Conservation (phyloP, 2,329 filamentous ascomycete genomes). For the Zymoseptoria tritici region DNA sequence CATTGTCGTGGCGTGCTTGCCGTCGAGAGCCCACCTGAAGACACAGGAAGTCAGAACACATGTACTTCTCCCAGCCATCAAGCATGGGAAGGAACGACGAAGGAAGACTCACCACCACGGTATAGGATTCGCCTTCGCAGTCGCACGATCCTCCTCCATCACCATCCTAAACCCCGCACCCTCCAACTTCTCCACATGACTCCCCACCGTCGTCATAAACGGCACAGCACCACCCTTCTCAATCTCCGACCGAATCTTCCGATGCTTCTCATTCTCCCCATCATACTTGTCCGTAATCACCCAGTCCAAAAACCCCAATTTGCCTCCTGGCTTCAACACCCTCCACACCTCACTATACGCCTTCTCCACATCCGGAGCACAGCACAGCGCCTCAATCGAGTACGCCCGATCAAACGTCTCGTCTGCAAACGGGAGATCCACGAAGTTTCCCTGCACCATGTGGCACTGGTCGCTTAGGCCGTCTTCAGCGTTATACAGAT, state of each 20-base stretch:
- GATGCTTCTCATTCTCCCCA: conserved; percentile 17
- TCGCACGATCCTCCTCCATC: conserved; percentile 24
- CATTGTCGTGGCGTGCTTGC: not conserved
- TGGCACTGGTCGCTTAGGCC: conserved; percentile 66
- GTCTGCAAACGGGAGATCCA: conserved; percentile 21
- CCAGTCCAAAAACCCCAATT: conserved; percentile 27
- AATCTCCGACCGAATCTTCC: conserved; percentile 21
- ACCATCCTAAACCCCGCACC: conserved; percentile 23
- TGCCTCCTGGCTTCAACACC: conserved; percentile 26
- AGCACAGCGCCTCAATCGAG: conserved; percentile 27
- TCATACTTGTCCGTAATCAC: conserved; percentile 27
- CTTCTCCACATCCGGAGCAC: conserved; percentile 21
- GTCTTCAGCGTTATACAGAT: conserved; percentile 66
- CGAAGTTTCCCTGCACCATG: conserved; percentile 65
- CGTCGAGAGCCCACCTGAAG: not conserved
- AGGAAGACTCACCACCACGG: conserved; percentile 17
- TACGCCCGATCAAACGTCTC: conserved; percentile 26
- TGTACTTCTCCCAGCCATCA: conserved; percentile 75
- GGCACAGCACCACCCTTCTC: conserved; percentile 26
- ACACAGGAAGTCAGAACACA: conserved; percentile 41
- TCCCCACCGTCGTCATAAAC: conserved; percentile 18
- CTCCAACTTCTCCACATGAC: conserved; percentile 18
- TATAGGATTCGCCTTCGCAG: conserved; percentile 8
- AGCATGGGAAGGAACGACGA: conserved; percentile 3
- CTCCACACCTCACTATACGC: conserved; percentile 25